Evolutionary conservation across 129 eudicot genomes (phyloP).

Genomic region (Pseudognaphalium luteoalbum): DNA sequence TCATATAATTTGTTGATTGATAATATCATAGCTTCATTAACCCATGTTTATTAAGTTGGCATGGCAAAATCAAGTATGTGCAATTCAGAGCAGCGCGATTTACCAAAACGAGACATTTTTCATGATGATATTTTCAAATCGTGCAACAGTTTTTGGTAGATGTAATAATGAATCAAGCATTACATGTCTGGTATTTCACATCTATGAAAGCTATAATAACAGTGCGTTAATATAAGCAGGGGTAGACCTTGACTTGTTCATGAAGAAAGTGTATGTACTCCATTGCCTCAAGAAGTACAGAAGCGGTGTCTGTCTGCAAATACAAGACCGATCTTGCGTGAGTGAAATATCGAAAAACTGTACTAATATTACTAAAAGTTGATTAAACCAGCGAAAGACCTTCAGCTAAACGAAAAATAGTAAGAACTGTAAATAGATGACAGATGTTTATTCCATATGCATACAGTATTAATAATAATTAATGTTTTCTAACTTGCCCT

Average conservation of each 20-base stretch:
- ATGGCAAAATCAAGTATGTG: neutral
- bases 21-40: constrained; percentile 3
- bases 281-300: constrained; percentile 88
- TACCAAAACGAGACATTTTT: neutral
- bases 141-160: neutral
- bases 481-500: neutral
- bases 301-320: constrained; percentile 93
- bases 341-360: neutral
- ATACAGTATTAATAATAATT: neutral
- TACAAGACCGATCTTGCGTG: constrained; percentile 5
- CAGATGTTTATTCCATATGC: neutral
- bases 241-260: constrained; percentile 88
- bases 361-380: neutral
- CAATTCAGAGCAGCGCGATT: neutral
- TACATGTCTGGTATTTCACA: neutral
- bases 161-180: neutral
- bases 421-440: constrained; percentile 1
- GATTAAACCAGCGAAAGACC: constrained; percentile 6
- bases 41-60: neutral
- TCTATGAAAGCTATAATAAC: neutral
- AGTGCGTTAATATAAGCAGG: neutral
- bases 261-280: constrained; percentile 88
- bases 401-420: constrained; percentile 4
- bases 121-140: neutral
- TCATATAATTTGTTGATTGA: neutral